phyloP scores from a whole-genome alignment of 345 rosid species.

The Salix arbutifolia region DNA sequence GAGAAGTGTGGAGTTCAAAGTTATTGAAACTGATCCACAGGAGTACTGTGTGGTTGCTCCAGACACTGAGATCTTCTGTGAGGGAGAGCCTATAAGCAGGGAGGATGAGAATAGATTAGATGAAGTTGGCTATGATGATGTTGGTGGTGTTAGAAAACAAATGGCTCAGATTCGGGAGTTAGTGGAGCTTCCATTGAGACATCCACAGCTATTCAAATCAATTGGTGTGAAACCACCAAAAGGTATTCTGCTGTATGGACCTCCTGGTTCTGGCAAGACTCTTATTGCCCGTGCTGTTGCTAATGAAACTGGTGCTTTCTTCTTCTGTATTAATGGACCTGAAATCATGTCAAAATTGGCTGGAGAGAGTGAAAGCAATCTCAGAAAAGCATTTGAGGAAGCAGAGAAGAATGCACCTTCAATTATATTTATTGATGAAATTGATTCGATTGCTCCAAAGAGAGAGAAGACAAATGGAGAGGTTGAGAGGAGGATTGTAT shows the following conservation, averaged over 20 bases:
- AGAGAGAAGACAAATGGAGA: constrained; percentile 95
- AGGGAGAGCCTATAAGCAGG: constrained; percentile 90
- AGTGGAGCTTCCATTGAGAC: constrained; percentile 91
- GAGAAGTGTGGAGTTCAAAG: constrained; percentile 93
- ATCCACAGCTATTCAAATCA: constrained; percentile 90
- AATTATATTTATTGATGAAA: constrained; percentile 85
- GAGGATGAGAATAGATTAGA: constrained; percentile 92
- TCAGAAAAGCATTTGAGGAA: constrained; percentile 93
- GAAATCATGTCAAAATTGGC: constrained; percentile 97
- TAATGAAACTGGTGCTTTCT: constrained; percentile 92
- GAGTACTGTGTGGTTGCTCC: constrained; percentile 97
- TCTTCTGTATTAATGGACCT: constrained; percentile 93
- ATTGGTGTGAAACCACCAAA: constrained; percentile 99
- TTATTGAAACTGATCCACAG: constrained; percentile 80
- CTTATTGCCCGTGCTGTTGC: constrained; percentile 94
- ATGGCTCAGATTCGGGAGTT: constrained; percentile 98
- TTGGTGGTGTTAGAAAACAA: constrained; percentile 97
- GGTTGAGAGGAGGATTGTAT: constrained; percentile 95
- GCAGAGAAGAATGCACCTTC: constrained; percentile 98
- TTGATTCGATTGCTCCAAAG: constrained; percentile 95
- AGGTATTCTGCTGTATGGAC: constrained; percentile 77
- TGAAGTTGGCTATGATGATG: constrained; percentile 95
- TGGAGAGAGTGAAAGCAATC: constrained; percentile 98
- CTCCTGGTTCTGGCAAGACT: constrained; percentile 53
- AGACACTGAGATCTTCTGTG: constrained; percentile 94